phyloP scores from a whole-genome alignment of 1,284 basidiomycete genomes.

The Fomitopsis pinicola region DNA sequence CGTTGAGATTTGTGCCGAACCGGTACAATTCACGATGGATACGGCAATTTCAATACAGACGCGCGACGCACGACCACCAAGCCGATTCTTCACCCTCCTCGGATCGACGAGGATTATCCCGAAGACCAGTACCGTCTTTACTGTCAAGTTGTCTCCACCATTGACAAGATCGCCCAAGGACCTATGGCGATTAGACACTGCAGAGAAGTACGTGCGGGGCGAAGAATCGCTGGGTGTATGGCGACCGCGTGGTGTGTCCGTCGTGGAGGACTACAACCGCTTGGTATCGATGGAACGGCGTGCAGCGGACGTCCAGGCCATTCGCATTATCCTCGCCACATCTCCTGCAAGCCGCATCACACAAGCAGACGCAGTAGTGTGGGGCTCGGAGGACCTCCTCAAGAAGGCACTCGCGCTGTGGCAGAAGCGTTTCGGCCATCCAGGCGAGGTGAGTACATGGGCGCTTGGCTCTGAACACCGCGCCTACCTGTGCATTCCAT shows the following conservation, averaged over 20 bases:
- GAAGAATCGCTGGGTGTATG: slow-evolving; percentile 82
- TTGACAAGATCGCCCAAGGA: slow-evolving; percentile 85
- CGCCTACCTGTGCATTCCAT: neutral
- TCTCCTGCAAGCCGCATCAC: slow-evolving; percentile 43
- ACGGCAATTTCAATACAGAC: slow-evolving; percentile 82
- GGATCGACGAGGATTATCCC: slow-evolving; percentile 69
- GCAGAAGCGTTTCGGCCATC: slow-evolving; percentile 78
- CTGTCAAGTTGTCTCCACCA: slow-evolving; percentile 77
- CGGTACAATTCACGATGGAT: slow-evolving; percentile 85
- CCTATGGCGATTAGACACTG: slow-evolving; percentile 92
- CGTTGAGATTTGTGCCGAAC: slow-evolving; percentile 80
- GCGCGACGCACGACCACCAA: slow-evolving; percentile 83
- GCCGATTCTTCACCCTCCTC: slow-evolving; percentile 72
- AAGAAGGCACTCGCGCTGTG: slow-evolving; percentile 70
- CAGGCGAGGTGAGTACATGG: slow-evolving; percentile 56
- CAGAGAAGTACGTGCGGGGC: slow-evolving; percentile 89
- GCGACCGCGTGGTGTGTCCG: slow-evolving; percentile 84
- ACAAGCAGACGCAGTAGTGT: slow-evolving; percentile 51
- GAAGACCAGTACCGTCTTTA: slow-evolving; percentile 81
- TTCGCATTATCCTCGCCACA: slow-evolving; percentile 70
- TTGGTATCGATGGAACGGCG: slow-evolving; percentile 67
- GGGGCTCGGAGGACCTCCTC: slow-evolving; percentile 62
- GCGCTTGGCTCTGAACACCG: neutral
- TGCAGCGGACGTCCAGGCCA: slow-evolving; percentile 86
- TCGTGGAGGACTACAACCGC: slow-evolving; percentile 81